Evolutionary conservation across 1,284 basidiomycete species (phyloP).

Genomic region (Ceratobasidium sp.): DNA sequence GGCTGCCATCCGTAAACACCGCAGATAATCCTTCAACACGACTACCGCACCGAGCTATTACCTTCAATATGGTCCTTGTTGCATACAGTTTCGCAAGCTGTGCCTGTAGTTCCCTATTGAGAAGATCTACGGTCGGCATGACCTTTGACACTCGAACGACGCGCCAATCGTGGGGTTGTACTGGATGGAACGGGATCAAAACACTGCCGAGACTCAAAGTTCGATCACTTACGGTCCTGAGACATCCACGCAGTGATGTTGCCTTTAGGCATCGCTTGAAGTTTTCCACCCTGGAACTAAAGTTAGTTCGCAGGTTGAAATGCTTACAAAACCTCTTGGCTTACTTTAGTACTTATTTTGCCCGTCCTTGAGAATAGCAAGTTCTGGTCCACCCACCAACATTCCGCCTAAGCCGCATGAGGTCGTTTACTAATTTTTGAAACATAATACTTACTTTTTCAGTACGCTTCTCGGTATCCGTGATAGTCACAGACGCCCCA

Average conservation of each 20-base stretch:
- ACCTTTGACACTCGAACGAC: not conserved
- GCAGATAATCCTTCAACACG: not conserved
- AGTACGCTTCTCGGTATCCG: not conserved
- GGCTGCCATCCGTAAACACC: not conserved
- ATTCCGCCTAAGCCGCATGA: not conserved
- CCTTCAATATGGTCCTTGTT: not conserved
- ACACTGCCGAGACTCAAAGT: not conserved
- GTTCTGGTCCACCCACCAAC: not conserved
- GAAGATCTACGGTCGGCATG: not conserved
- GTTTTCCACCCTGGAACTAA: not conserved
- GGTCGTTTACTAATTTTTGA: not conserved
- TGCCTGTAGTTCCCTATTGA: not conserved
- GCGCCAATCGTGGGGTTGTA: not conserved
- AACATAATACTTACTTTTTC: not conserved
- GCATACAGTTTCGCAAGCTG: not conserved
- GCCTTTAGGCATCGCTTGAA: not conserved
- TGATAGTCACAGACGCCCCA: not conserved
- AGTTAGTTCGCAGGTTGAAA: not conserved
- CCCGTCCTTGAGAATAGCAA: not conserved
- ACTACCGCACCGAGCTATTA: not conserved
- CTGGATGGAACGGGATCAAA: not conserved
- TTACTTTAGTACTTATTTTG: not conserved
- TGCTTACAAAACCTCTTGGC: not conserved
- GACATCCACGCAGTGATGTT: not conserved
- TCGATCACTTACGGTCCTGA: not conserved